Evolutionary conservation across 768 basidiomycete species (phyloP), one percentile per base, ranked within the genome.

Genomic region (Boletellus sp.): DNA sequence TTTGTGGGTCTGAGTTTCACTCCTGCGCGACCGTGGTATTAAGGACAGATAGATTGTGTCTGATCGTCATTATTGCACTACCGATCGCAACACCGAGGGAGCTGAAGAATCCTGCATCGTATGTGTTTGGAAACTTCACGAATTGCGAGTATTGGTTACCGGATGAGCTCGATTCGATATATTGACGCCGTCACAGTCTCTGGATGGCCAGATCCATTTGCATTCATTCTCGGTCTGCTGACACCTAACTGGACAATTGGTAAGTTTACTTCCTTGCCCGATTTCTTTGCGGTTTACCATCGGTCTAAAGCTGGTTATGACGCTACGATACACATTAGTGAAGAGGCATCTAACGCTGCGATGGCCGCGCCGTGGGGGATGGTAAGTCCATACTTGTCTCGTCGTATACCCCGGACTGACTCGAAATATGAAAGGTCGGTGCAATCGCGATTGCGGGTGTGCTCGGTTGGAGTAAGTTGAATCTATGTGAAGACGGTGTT

Each of bases 81-180:
- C 86, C 85, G 1, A 77, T 72, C 15, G 76, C 80, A 2, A 83
- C 84, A 0, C 83, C 83, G 2, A 64, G 64, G n/a, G 77, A 80
- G 24, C 74, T 81, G 45, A 77, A 66, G 55, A 89, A 87, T 61
- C 71, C 69, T 3, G 76, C 83, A 1, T 72, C 74, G 7, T 84
- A 78, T 51, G 85, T 82, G 0, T 74, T 89, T 22, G 76, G 79
- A 13, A 73, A 80, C 43, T 84, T 84, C 48, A 68, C 72, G 28
- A 85, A 85, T 53, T 58, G 83, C 81, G 41, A 43, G 73, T 22
- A 36, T 6, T 33, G 23, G 7, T 20, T 23, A 50, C 19, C 11
- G 26, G 12, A 8, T 41, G n/a, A 26, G 24, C 33, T 16, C 6
- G 24, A 34, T 22, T 19, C 17, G 6, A 20, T 13, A 38, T 51